A percentile compares a stretch with the other conserved stretches of the same genome.
These are phyloP conservation scores for Plasmodium gallinaceum DNA, from an alignment of 169 alveolate genomes.

Conservation along the genomic window DNA sequence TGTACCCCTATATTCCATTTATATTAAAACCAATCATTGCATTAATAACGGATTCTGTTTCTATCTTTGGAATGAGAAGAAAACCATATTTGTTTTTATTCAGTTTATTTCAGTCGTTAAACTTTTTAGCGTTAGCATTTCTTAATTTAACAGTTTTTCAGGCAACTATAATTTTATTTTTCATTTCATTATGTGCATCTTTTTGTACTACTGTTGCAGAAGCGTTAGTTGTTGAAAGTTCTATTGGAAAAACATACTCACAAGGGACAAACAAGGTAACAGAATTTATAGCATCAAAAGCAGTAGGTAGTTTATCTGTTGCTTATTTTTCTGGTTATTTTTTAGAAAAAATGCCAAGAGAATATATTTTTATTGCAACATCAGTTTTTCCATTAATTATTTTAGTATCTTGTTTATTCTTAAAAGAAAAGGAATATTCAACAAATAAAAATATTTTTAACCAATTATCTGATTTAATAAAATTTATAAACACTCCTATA, in stretches of 20 bases:
- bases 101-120: constrained; percentile 85
- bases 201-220: constrained; percentile 93
- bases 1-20: constrained; percentile 92
- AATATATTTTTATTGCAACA: constrained; percentile 90
- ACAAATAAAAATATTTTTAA: constrained; percentile 80
- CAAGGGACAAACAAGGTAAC: constrained; percentile 89
- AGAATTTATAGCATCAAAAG: constrained; percentile 92
- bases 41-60: constrained; percentile 85
- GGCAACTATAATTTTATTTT: constrained; percentile 29
- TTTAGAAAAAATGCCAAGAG: constrained; percentile 90
- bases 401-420: constrained; percentile 87
- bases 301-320: constrained; percentile 92
- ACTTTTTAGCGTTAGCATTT: constrained; percentile 86
- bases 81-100: constrained; percentile 89
- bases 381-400: constrained; percentile 91
- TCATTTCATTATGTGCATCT: constrained; percentile 40
- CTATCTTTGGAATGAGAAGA: constrained; percentile 87
- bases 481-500: constrained; percentile 88
- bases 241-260: constrained; percentile 59
- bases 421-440: constrained; percentile 86
- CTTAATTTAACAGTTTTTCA: constrained; percentile 78
- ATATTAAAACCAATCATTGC: constrained; percentile 88
- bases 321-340: constrained; percentile 95
- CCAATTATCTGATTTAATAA: constrained; percentile 86
- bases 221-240: constrained; percentile 86